These are phyloP conservation scores for Endocarpon pusillum DNA, from an alignment of 495 filamentous ascomycete genomes.

Conservation along the genomic window DNA sequence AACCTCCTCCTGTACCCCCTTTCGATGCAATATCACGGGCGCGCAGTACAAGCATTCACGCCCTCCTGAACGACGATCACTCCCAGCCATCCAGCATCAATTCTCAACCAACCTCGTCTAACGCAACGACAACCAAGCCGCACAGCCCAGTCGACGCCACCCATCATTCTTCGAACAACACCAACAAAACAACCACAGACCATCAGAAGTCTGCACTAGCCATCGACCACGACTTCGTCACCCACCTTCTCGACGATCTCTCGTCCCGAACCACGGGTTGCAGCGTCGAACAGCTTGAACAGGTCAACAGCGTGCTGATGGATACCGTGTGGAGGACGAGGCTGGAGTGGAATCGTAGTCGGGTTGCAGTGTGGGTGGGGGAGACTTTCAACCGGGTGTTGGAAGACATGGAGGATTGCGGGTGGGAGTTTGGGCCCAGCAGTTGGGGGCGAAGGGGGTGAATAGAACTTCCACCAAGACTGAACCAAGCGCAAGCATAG, in stretches of 20 bases:
- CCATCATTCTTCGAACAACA: slow-evolving; percentile 32
- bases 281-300: slow-evolving; percentile 86
- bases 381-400: slow-evolving; percentile 68
- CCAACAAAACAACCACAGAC: slow-evolving; percentile 18
- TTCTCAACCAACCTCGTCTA: slow-evolving; percentile 22
- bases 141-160: slow-evolving; percentile 24
- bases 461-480: no score
- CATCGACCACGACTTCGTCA: slow-evolving; percentile 37
- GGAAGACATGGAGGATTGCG: slow-evolving; percentile 55
- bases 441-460: slow-evolving; percentile 11
- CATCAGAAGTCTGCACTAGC: slow-evolving; percentile 27
- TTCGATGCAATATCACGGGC: slow-evolving; percentile 19
- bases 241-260: slow-evolving; percentile 39
- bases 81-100: slow-evolving; percentile 12
- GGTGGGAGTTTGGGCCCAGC: slow-evolving; percentile 36
- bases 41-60: no score
- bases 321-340: slow-evolving; percentile 65
- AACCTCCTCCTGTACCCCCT: slow-evolving; percentile 8
- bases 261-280: slow-evolving; percentile 54
- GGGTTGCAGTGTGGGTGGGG: slow-evolving; percentile 41
- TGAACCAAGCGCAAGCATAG: no score
- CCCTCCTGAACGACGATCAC: not conserved
- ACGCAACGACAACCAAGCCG: slow-evolving; percentile 13
- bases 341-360: slow-evolving; percentile 62
- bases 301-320: slow-evolving; percentile 83